Evolutionary conservation across 1,139 yeast species (phyloP), one percentile per base, ranked within the genome.

Genomic region (Suhomyces wounanorum): DNA sequence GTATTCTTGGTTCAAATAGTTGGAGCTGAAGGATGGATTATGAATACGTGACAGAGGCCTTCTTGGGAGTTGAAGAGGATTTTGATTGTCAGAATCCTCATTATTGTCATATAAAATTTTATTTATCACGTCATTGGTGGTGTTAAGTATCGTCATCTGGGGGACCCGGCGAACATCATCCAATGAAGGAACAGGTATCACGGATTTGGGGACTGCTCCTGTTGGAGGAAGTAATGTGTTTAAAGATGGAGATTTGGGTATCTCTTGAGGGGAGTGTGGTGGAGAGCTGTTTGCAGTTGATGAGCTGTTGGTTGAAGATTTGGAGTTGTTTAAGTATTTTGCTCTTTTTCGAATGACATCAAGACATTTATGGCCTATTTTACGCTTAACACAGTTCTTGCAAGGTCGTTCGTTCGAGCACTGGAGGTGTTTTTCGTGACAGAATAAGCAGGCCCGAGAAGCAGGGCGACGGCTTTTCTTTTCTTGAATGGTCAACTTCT

Each of bases 341-440:
- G 84, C 84, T 51, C 81, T 67, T 61, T 83, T 84, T 41, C 91
- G 67, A 39, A 75, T 76, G n/a, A 83, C 81, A 62, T 85, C 88
- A 37, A 66, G 70, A 64, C 94, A 87, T 14, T 72, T 62, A 50
- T 74, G 76, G 1, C 73, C 81, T n/a, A 82, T 63, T 31, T 82
- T 80, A 50, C 91, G 66, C 61, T 85, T 86, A 38, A 77, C 63
- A 66, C 94, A 87, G 62, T 87, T 87, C 56, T 76, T 78, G 61
- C 92, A 87, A 0, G 94, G 92, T 50, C 94, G 58, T 52, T 74
- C 75, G 55, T 75, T 68, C 25, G 75, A 68, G 63, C 92, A 87
- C 58, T 86, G 92, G 23, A 87, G 71, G 59, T 86, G 94, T 56
- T 87, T 87, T 35, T 75, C 69, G 62, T 86, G 90, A 63, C 92